These are phyloP conservation scores for Abelmoschus esculentus DNA, from an alignment of 345 rosid genomes.

Conservation along the genomic window DNA sequence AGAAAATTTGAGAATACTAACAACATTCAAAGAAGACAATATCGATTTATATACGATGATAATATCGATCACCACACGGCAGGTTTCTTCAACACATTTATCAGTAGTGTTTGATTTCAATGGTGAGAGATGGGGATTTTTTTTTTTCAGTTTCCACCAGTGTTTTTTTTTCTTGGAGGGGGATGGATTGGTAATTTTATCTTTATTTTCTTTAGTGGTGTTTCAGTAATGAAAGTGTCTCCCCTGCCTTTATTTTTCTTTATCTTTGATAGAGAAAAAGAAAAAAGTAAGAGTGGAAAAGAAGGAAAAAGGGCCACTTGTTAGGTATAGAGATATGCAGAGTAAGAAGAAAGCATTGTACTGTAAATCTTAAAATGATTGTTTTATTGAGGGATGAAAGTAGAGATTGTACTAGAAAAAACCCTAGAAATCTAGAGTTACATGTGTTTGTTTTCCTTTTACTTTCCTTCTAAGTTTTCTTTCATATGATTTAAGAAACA, in stretches of 20 bases:
- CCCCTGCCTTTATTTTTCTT: constrained; percentile 17
- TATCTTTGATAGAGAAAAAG: neutral
- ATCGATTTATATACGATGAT: too few species aligned
- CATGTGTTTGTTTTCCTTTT: neutral
- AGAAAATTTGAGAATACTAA: too few species aligned
- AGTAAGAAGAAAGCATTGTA: constrained; percentile 12
- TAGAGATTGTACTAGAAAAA: neutral
- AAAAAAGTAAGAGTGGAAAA: neutral
- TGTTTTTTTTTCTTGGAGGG: neutral
- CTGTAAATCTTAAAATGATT: neutral
- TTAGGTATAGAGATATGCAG: constrained; percentile 9
- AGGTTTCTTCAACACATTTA: neutral
- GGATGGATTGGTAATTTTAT: constrained; percentile 1
- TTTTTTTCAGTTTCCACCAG: constrained; percentile 60
- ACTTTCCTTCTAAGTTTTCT: neutral
- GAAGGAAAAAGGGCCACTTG: neutral
- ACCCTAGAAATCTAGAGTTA: neutral
- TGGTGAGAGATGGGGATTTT: constrained; percentile 54
- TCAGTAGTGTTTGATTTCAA: constrained; percentile 1
- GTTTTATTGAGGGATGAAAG: neutral
- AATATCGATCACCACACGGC: too few species aligned
- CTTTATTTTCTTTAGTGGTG: constrained; percentile 17
- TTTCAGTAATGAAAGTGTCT: constrained; percentile 34
- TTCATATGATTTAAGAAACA: neutral
- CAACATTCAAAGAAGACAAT: too few species aligned